A percentile compares a stretch with the other conserved stretches of the same genome.
Evolutionary conservation across 306 rosid species (phyloP).

Genomic region (Ammopiptanthus mongolicus): DNA sequence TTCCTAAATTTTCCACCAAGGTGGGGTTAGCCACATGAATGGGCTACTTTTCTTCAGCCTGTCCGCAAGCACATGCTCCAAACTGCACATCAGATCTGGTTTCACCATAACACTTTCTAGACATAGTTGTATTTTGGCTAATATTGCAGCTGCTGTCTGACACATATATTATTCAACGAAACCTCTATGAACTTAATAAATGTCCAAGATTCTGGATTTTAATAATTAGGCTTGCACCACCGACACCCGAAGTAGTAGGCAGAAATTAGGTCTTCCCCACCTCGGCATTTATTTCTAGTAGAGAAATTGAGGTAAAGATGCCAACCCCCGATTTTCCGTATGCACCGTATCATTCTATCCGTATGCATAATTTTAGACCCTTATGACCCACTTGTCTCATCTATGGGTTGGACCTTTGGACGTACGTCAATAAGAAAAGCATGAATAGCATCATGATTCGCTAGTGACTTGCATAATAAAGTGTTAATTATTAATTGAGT

Average conservation of each 20-base stretch:
- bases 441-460: background rate
- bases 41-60: conserved; percentile 52
- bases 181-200: conserved; percentile 44
- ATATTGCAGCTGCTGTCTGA: conserved; percentile 28
- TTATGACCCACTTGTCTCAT: conserved; percentile 12
- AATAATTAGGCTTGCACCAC: conserved; percentile 39
- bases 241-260: conserved; percentile 49
- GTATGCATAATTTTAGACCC: conserved; percentile 16
- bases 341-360: conserved; percentile 51
- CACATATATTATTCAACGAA: conserved; percentile 30
- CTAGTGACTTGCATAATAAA: background rate
- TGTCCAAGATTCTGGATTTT: conserved; percentile 12
- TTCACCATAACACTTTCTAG: conserved; percentile 24
- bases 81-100: conserved; percentile 33
- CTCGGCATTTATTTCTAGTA: conserved; percentile 32
- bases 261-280: conserved; percentile 9
- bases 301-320: conserved; percentile 6
- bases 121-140: conserved; percentile 21
- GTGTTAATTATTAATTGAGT: background rate
- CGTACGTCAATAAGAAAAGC: conserved; percentile 2
- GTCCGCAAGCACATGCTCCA: conserved; percentile 39
- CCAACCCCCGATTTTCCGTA: conserved; percentile 45
- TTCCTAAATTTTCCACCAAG: conserved; percentile 12
- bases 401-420: background rate
- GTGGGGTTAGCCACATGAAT: conserved; percentile 52